Base-by-base conservation (phyloP, 2,329 filamentous ascomycete genomes). In the Fusarium sp. region DNA sequence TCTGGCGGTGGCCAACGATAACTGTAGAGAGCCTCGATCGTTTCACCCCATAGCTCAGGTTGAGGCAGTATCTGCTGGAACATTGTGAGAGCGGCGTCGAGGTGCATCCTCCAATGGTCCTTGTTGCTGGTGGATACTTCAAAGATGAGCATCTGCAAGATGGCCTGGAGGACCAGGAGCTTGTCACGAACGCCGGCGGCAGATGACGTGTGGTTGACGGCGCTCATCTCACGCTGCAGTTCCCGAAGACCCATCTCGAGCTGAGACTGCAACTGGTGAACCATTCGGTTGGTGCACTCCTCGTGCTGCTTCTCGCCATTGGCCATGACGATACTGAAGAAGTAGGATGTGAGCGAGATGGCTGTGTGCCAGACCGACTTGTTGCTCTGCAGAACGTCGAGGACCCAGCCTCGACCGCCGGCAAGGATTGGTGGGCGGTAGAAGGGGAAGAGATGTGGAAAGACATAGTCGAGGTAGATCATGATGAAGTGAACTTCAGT, bases 371-470 rank as follows among this genome's bases (percentile, higher is more conserved):
- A 90, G 22, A 91, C 83, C 1, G 88, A 84, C 69, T 87, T 88
- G 79, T 89, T 91, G 67, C 84, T 86, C 64, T 88, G 84, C 11
- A 92, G 82, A 46, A 90, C 81, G 33, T 88, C 85, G 38, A 92
- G 81, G 31, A 92, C 83, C 90, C 90, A 92, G 29, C 87, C 86
- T 57, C 88, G 85, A 16, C 90, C 90, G n/a, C 88, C 87, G 64
- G 88, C 83, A 5, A 88, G 82, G 7, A 90, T 77, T 3, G 84
- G 83, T 1, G 90, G 90, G 4, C 85, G 85, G 79, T 92, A 92
- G 77, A 91, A 89, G 3, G 91, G 91, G 75, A 90, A 92, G 1
- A 92, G 80, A 72, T 91, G 89, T 2, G 90, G 90, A 69, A 92
- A 87, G 22, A 91, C 84, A 70, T 89, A 87, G 78, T 92, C 90